Conservation (phyloP, 1,139 yeast species). For the Saccharomyces uvarum region DNA sequence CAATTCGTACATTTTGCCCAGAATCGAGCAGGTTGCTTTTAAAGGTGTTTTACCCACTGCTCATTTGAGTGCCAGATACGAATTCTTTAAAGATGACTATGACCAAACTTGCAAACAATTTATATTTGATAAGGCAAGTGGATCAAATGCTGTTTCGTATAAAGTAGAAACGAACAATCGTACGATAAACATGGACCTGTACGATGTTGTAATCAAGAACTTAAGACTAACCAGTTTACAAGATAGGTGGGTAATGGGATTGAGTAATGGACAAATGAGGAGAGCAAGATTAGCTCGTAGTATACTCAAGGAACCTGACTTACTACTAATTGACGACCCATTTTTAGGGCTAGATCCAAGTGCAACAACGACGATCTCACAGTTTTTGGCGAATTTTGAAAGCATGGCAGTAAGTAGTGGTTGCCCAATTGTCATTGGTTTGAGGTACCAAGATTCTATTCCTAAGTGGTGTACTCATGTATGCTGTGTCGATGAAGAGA, state of each 20-base stretch:
- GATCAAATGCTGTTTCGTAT: conserved; percentile 25
- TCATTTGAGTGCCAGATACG: conserved; percentile 84
- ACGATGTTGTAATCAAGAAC: conserved; percentile 39
- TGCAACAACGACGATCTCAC: conserved; percentile 55
- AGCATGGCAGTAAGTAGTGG: conserved; percentile 10
- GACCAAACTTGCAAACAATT: conserved; percentile 68
- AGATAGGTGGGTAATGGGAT: conserved; percentile 72
- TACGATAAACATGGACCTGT: conserved; percentile 32
- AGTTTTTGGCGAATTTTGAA: conserved; percentile 34
- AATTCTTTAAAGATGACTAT: conserved; percentile 72
- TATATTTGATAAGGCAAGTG: conserved; percentile 36
- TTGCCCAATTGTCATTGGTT: conserved; percentile 52
- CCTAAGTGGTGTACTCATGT: conserved; percentile 77
- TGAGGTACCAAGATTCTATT: conserved; percentile 63
- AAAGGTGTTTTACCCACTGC: conserved; percentile 60
- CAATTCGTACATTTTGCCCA: conserved; percentile 13
- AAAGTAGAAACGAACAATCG: conserved; percentile 25
- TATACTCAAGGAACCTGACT: conserved; percentile 53
- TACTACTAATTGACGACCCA: conserved; percentile 80
- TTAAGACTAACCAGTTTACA: conserved; percentile 52
- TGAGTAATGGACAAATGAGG: conserved; percentile 90
- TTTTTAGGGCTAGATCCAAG: conserved; percentile 82
- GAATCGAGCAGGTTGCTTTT: conserved; percentile 47
- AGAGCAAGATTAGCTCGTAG: conserved; percentile 81
- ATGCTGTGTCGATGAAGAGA: conserved; percentile 46